phyloP scores from a whole-genome alignment of 805 yeast genomes.

The Lachancea cidri region DNA sequence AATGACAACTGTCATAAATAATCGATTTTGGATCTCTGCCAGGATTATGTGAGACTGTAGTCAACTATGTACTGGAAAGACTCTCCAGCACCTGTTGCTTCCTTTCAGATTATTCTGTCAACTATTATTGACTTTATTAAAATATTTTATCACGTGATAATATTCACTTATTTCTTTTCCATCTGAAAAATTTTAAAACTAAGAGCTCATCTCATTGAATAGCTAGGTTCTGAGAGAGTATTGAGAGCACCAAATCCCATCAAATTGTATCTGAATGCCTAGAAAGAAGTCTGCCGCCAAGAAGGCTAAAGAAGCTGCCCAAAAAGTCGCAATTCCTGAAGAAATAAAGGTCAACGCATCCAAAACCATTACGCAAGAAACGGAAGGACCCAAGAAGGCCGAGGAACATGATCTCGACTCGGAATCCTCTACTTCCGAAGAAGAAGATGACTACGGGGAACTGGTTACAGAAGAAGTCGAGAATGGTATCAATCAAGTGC shows the following conservation, averaged over 20 bases:
- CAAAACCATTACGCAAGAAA: conserved; percentile 8
- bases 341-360: conserved; percentile 17
- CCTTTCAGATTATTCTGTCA: too few relatives aligned
- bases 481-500: conserved; percentile 64
- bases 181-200: conserved; percentile 4
- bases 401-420: conserved; percentile 35
- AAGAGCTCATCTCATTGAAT: conserved; percentile 17
- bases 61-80: too few relatives aligned
- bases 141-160: too few relatives aligned
- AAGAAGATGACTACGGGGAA: conserved; percentile 90
- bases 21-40: too few relatives aligned
- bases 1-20: too few relatives aligned
- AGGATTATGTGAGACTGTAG: too few relatives aligned
- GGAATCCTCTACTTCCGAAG: conserved; percentile 42
- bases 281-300: conserved; percentile 85
- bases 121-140: too few relatives aligned
- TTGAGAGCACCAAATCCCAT: too few relatives aligned
- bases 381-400: conserved; percentile 9
- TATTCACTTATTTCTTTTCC: background rate
- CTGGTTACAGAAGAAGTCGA: conserved; percentile 83
- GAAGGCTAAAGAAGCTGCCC: conserved; percentile 50
- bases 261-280: conserved; percentile 59
- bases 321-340: conserved; percentile 13
- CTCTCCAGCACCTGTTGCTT: too few relatives aligned
- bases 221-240: background rate